Base-by-base conservation (phyloP, 202 grass and related monocot genomes). In the Saccharum hybrid region DNA sequence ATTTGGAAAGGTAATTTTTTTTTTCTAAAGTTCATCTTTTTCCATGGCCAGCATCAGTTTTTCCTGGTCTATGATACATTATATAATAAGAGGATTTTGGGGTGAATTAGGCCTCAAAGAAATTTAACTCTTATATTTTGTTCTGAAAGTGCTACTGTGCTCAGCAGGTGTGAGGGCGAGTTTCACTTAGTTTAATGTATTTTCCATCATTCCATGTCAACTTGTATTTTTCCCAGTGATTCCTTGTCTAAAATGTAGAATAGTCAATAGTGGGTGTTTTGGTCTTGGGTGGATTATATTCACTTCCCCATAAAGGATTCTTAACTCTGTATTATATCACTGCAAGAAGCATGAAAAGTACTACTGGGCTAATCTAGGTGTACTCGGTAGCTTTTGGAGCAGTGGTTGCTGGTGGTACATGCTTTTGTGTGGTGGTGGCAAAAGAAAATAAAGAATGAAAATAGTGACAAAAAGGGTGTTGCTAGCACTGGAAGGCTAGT, bases 1-100 rank as follows among this genome's bases (percentile, higher is more conserved):
- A 93, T 79, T 71, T 62, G 63, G 83, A 90, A 68, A 93, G 96
- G 96, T 96, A 87, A n/a, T n/a, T 59, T 63, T 18, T 63, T 5
- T 81, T 78, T 5, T 74, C 59, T 22, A 11, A 10, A 42, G 7
- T 19, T 37, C 28, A 62, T 30, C 21, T 59, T 72, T 31, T 74
- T 54, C 71, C 8, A 33, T 54, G 16, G 26, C 43, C 28, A 72
- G 43, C 18, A 33, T 72, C 15, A 23, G 8, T 31, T 49, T 72
- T 72, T 49, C 43, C 41, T 72, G 31, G 41, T 49, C 26, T 72
- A 26, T 49, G 23, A 28, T 49, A 36, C 63, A 66, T 0, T 36
- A 66, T 11, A 66, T 15, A 18, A 18, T 66, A 72, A 18, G 10
- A 51, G 43, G 70, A 15, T 72, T 51, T 72, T 51, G 13, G 6